A percentile compares a stretch with the other conserved stretches of the same genome.
phyloP scores from a whole-genome alignment of 352 stramenopile genomes.

The Phytophthora sojae region DNA sequence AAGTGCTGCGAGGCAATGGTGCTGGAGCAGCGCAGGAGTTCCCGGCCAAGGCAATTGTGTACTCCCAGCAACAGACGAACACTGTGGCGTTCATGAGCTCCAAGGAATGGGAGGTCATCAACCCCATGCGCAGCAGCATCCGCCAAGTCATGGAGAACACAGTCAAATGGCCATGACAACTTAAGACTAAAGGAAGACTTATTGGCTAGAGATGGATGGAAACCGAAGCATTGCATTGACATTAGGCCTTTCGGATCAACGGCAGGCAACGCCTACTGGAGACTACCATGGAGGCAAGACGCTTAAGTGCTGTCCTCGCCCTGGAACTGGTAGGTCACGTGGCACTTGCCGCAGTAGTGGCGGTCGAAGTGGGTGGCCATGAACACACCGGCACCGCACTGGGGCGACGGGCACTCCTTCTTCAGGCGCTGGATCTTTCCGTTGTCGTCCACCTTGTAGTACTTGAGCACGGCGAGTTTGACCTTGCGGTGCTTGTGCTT shows the following conservation, averaged over 20 bases:
- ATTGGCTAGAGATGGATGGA: constrained; percentile 35
- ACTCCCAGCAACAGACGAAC: constrained; percentile 57
- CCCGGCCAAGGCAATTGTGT: constrained; percentile 67
- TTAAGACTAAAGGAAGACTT: constrained; percentile 1
- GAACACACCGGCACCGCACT: constrained; percentile 98
- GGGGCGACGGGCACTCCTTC: constrained; percentile 96
- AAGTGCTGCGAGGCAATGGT: constrained; percentile 15
- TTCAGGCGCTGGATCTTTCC: constrained; percentile 97
- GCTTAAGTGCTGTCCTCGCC: constrained; percentile 70
- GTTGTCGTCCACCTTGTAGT: constrained; percentile 97
- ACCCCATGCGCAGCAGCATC: constrained; percentile 59
- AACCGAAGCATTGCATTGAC: constrained; percentile 52
- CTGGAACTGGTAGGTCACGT: constrained; percentile 96
- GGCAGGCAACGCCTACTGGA: constrained; percentile 27
- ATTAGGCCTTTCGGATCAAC: constrained; percentile 29
- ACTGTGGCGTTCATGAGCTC: constrained; percentile 60
- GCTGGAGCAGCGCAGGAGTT: constrained; percentile 45
- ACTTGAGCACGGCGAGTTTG: constrained; percentile 98
- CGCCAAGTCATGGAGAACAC: constrained; percentile 58
- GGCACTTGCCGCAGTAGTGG: constrained; percentile 99
- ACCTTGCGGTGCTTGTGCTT: constrained; percentile 97
- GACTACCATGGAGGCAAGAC: constrained; percentile 26
- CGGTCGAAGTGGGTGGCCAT: constrained; percentile 99
- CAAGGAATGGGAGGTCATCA: constrained; percentile 79
- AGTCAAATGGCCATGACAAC: constrained; percentile 14